These are phyloP conservation scores for Nicotiana paniculata DNA, from an alignment of 257 asterid genomes.

Conservation along the genomic window DNA sequence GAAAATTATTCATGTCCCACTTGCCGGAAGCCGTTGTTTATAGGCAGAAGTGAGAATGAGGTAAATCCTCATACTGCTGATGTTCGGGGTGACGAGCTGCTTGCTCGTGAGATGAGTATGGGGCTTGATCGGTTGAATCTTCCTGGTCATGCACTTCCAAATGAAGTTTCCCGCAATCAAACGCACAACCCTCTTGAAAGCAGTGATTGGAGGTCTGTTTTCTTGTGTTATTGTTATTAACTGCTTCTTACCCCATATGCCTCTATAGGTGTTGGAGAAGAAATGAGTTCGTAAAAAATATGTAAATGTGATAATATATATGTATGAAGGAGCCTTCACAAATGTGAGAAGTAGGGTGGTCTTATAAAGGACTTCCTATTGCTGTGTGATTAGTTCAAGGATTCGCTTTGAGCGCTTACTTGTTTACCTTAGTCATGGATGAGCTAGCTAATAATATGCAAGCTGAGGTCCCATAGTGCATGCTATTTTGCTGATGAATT, in stretches of 20 bases:
- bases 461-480: no score
- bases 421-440: neutral
- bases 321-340: neutral
- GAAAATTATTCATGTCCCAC: slow-evolving; percentile 96
- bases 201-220: slow-evolving; percentile 54
- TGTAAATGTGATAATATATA: neutral
- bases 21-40: slow-evolving; percentile 86
- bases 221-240: neutral
- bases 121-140: slow-evolving; percentile 62
- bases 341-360: neutral
- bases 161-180: slow-evolving; percentile 56
- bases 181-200: slow-evolving; percentile 46
- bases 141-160: slow-evolving; percentile 52
- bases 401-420: neutral
- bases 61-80: slow-evolving; percentile 42
- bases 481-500: no score
- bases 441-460: no score
- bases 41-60: slow-evolving; percentile 44
- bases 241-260: slow-evolving; percentile 1
- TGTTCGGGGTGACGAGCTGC: slow-evolving; percentile 77
- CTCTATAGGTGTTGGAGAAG: neutral
- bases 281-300: neutral
- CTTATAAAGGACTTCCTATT: neutral
- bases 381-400: neutral
- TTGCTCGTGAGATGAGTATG: slow-evolving; percentile 80